Evolutionary conservation across 2,329 filamentous ascomycete genomes (phyloP), one percentile per base, ranked within the genome.

Genomic region (Penicillium italicum): DNA sequence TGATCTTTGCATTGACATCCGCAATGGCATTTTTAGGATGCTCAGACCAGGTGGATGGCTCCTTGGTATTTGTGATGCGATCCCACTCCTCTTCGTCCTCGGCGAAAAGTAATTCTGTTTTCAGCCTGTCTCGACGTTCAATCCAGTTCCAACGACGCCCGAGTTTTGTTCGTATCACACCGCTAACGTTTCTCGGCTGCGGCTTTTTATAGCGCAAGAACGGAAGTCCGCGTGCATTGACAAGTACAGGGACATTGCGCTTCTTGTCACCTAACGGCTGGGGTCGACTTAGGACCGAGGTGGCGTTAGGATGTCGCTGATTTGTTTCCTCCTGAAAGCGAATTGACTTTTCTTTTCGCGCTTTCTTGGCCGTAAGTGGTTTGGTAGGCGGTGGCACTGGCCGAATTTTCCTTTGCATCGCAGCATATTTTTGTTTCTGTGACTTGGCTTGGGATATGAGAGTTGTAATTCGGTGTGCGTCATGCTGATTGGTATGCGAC

Each of bases 121-220:
- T 56, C 45, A 77, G 41, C 18, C 65, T 61, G 5, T 73, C 61
- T 14, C 71, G 70, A 33, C 66, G 67, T 38, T 69, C 62, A 34
- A 75, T 69, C 28, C 66, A 62, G 10, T 68, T 68, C 65, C 69
- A 69, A 20, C 75, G 70, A 20, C 63, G 69, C 10, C 64, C 63
- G 18, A 74, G 64, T 47, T 74, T 75, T 30, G 60, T 64, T 43
- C 68, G 67, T 50, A 78, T 64, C 2, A 75, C 64, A 5, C 69
- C 62, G 44, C 72, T 76, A 24, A 78, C 56, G 49, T 68, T 70
- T 56, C 65, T 68, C 9, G 76, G 75, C 49, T 77, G 73, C 1
- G 76, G 76, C 45, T 78, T 78, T 48, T 76, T 75, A 48, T 77
- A 75, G 46, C 75, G 72, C 44, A 78, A 61, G 41, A 77, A 72